Evolutionary conservation across 2,329 filamentous ascomycete genomes (phyloP).

Genomic region (Ceratocystis alfenasii): DNA sequence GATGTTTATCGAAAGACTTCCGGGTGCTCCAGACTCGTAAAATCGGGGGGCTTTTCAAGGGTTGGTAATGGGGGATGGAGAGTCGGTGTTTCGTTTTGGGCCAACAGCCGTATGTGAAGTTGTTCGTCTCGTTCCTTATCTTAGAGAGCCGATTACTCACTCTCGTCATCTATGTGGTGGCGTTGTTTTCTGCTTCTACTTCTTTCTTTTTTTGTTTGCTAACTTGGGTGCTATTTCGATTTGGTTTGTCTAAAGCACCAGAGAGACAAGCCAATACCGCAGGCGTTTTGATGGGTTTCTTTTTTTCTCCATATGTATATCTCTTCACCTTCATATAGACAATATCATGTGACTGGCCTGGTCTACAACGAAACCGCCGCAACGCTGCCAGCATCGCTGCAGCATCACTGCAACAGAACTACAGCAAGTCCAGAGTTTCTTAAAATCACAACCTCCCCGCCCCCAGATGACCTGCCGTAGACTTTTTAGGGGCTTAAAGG

Average conservation of each 20-base stretch:
- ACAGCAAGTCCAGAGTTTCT: no score
- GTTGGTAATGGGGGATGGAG: neutral
- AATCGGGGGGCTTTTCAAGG: neutral
- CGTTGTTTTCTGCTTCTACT: conserved; percentile 1
- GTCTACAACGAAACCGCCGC: no score
- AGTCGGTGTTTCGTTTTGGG: no score
- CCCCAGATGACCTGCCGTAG: no score
- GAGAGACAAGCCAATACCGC: neutral
- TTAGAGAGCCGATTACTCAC: no score
- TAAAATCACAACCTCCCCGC: no score
- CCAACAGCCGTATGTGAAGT: neutral
- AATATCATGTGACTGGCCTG: conserved; percentile 3
- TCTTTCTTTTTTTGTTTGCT: conserved; percentile 5
- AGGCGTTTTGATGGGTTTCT: conserved; percentile 1
- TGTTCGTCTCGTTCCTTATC: neutral
- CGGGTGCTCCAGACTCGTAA: conserved; percentile 58
- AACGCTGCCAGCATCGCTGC: no score
- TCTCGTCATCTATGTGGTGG: neutral
- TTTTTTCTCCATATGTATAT: neutral
- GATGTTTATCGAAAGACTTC: conserved; percentile 86
- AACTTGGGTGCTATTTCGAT: neutral
- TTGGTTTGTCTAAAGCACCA: neutral
- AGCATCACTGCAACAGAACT: no score
- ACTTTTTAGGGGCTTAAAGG: no score
- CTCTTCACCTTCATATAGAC: neutral